Percentiles rank a stretch among this genome's conserved stretches.
These are phyloP conservation scores for Hemileia vastatrix DNA, from an alignment of 1,284 basidiomycete species.

Conservation along the genomic window DNA sequence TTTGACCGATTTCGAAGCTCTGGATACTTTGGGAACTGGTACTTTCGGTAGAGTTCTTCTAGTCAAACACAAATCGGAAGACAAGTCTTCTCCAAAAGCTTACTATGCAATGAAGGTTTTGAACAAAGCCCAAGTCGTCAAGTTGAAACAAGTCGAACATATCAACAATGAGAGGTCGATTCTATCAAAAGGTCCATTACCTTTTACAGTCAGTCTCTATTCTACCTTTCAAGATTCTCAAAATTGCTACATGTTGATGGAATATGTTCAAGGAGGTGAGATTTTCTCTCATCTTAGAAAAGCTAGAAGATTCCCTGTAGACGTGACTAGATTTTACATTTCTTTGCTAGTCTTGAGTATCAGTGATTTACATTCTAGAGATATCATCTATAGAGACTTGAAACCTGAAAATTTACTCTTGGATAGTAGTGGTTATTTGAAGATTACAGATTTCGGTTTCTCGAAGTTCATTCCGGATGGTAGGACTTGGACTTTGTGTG, in stretches of 20 bases:
- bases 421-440: slow-evolving; percentile 23
- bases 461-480: slow-evolving; percentile 21
- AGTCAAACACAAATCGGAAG: slow-evolving; percentile 26
- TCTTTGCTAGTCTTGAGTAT: slow-evolving; percentile 33
- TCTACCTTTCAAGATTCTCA: too few species aligned
- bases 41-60: slow-evolving; percentile 38
- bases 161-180: slow-evolving; percentile 51
- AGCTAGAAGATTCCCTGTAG: slow-evolving; percentile 31
- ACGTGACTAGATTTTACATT: slow-evolving; percentile 38
- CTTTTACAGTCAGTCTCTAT: slow-evolving; percentile 36
- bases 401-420: slow-evolving; percentile 27
- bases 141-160: slow-evolving; percentile 52
- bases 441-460: slow-evolving; percentile 28
- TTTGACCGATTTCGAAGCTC: not conserved
- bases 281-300: slow-evolving; percentile 36
- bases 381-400: slow-evolving; percentile 27
- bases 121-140: slow-evolving; percentile 50
- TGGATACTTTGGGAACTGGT: slow-evolving; percentile 30
- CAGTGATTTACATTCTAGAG: slow-evolving; percentile 19
- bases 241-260: slow-evolving; percentile 40
- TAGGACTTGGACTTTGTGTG: slow-evolving; percentile 26
- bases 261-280: slow-evolving; percentile 37
- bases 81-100: slow-evolving; percentile 22
- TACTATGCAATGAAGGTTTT: slow-evolving; percentile 50
- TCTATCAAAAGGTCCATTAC: slow-evolving; percentile 41